phyloP scores from a whole-genome alignment of 208 protist species.

The Acanthamoeba castellanii region DNA sequence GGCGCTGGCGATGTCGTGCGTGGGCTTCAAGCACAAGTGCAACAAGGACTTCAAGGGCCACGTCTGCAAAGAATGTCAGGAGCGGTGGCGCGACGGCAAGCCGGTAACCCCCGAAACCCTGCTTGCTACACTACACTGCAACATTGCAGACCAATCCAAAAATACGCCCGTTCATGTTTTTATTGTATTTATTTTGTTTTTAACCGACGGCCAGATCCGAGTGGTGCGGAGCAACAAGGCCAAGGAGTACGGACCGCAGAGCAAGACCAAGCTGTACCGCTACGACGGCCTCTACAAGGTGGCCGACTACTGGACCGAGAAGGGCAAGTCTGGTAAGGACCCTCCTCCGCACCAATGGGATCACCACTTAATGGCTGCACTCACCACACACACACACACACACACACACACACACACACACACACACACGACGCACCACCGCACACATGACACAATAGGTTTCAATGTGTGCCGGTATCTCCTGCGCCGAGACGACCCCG shows the following conservation, averaged over 20 bases:
- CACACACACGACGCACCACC: too few species aligned
- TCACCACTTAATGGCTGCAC: neutral
- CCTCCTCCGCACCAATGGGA: neutral
- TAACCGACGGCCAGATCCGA: neutral
- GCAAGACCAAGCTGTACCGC: constrained; percentile 6
- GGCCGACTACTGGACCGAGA: constrained; percentile 54
- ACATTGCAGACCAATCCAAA: too few species aligned
- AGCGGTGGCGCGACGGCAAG: neutral
- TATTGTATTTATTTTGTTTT: neutral
- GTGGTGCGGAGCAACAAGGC: constrained; percentile 33
- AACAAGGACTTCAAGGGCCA: constrained; percentile 24
- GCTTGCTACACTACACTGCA: too few species aligned
- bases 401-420: too few species aligned
- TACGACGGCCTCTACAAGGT: constrained; percentile 75
- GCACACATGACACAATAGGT: neutral
- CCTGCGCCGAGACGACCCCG: constrained; percentile 5
- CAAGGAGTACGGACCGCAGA: neutral
- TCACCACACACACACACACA: too few species aligned
- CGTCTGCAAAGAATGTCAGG: neutral
- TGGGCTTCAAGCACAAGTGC: constrained; percentile 24
- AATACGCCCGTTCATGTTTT: too few species aligned
- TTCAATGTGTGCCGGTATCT: constrained; percentile 24
- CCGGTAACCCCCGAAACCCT: neutral
- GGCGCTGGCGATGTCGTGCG: constrained; percentile 37
- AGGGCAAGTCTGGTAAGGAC: constrained; percentile 25